Percentiles rank a stretch among this genome's conserved stretches.
phyloP scores from a whole-genome alignment of 2,329 filamentous ascomycete species.

The Colletotrichum sp. region DNA sequence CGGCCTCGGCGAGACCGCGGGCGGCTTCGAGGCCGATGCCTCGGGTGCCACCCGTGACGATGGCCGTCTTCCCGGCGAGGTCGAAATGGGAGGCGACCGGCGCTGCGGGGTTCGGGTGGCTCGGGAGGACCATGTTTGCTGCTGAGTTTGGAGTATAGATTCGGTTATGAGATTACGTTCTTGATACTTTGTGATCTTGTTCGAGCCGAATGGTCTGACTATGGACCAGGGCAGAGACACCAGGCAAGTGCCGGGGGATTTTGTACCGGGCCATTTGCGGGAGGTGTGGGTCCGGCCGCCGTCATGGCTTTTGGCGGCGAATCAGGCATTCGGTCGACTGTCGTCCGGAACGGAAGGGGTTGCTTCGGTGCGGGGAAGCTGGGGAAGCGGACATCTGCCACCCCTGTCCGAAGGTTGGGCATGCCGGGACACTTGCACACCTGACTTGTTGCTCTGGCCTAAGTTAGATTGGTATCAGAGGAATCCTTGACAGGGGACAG shows the following conservation, averaged over 20 bases:
- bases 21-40: constrained; percentile 13
- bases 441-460: background rate
- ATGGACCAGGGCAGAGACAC: background rate
- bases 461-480: too few relatives aligned
- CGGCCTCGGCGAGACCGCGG: constrained; percentile 10
- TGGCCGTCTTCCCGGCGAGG: constrained; percentile 20
- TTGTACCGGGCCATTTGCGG: background rate
- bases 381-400: constrained; percentile 1
- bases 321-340: background rate
- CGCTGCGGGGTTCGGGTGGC: constrained; percentile 6
- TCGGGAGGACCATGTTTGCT: constrained; percentile 12
- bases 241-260: background rate
- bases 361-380: constrained; percentile 2
- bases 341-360: background rate
- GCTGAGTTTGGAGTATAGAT: background rate
- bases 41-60: constrained; percentile 13
- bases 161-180: background rate
- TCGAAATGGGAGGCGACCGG: constrained; percentile 11
- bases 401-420: background rate
- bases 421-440: background rate
- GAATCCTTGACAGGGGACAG: background rate
- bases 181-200: background rate
- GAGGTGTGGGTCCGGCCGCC: background rate
- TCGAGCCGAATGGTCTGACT: background rate
- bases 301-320: background rate